Evolutionary conservation across 768 basidiomycete species (phyloP).

Genomic region (Stropharia rugosoannulata): DNA sequence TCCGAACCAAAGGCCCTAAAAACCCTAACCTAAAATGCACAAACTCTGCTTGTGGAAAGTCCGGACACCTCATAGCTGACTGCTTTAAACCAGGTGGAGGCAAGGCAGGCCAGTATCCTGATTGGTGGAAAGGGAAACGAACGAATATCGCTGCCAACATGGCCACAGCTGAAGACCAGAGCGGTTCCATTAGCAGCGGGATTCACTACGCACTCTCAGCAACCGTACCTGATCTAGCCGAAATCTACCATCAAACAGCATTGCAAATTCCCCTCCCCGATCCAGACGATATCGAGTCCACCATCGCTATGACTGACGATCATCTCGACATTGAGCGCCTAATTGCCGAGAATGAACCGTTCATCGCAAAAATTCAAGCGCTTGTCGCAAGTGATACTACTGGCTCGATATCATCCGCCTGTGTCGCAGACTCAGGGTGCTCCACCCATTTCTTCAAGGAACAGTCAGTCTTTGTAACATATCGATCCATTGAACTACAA

Average conservation of each 20-base stretch:
- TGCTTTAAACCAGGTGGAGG: conserved; percentile 17
- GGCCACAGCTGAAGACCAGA: neutral
- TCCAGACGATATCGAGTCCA: neutral
- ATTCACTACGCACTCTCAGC: conserved; percentile 1
- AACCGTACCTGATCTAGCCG: too few relatives aligned
- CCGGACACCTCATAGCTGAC: conserved; percentile 12
- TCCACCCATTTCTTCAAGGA: conserved; percentile 12
- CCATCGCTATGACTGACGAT: too few relatives aligned
- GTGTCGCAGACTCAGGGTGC: conserved; percentile 12
- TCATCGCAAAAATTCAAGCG: neutral
- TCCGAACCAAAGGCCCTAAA: neutral
- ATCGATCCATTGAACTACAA: neutral
- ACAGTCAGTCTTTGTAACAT: neutral
- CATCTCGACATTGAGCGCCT: neutral
- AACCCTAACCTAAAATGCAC: conserved; percentile 4
- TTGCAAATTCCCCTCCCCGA: too few relatives aligned
- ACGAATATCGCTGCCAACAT: conserved; percentile 1
- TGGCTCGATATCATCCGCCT: too few relatives aligned
- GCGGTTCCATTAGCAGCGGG: neutral
- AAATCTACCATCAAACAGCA: too few relatives aligned
- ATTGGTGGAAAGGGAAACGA: too few relatives aligned
- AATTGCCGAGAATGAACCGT: conserved; percentile 3
- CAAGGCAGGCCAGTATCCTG: conserved; percentile 15
- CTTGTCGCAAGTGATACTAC: neutral
- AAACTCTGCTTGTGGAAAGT: too few relatives aligned